phyloP scores from a whole-genome alignment of 768 basidiomycete species.

The Brasilioporus rufonigricans region DNA sequence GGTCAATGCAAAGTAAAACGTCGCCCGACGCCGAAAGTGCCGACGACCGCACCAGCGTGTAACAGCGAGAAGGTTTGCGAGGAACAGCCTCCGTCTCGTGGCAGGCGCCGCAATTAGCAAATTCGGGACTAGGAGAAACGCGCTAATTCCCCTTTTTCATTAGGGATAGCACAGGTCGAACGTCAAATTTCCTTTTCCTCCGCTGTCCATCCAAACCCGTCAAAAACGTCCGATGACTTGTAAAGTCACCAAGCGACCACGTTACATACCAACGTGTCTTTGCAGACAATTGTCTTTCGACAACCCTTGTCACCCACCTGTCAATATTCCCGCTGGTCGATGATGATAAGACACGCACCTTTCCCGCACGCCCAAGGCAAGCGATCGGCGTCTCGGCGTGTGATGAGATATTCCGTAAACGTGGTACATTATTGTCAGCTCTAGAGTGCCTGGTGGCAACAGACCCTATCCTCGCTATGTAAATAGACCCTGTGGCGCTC shows the following conservation, averaged over 20 bases:
- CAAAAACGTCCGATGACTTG: neutral
- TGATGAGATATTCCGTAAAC: slow-evolving; percentile 15
- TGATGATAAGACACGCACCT: neutral
- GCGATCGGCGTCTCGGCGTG: slow-evolving; percentile 15
- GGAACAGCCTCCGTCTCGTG: slow-evolving; percentile 1
- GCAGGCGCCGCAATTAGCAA: slow-evolving; percentile 1
- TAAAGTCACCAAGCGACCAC: neutral
- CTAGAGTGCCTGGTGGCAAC: slow-evolving; percentile 15
- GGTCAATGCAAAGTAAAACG: slow-evolving; percentile 6
- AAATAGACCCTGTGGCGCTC: slow-evolving; percentile 21
- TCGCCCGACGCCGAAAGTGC: neutral
- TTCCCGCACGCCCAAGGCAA: neutral
- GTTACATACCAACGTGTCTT: neutral
- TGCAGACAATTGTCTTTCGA: slow-evolving; percentile 1
- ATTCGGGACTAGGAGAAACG: neutral
- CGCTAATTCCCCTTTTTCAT: neutral
- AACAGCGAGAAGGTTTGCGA: neutral
- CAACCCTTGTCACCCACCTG: neutral
- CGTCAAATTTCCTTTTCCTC: neutral
- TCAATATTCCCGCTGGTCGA: neutral
- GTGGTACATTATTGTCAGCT: slow-evolving; percentile 9
- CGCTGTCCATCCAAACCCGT: neutral
- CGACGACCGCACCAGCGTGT: neutral
- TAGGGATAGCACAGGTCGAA: neutral
- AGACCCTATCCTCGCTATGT: slow-evolving; percentile 10